Base-by-base conservation (phyloP, 2,329 filamentous ascomycete species). In the Cladosporium cucumerinum region DNA sequence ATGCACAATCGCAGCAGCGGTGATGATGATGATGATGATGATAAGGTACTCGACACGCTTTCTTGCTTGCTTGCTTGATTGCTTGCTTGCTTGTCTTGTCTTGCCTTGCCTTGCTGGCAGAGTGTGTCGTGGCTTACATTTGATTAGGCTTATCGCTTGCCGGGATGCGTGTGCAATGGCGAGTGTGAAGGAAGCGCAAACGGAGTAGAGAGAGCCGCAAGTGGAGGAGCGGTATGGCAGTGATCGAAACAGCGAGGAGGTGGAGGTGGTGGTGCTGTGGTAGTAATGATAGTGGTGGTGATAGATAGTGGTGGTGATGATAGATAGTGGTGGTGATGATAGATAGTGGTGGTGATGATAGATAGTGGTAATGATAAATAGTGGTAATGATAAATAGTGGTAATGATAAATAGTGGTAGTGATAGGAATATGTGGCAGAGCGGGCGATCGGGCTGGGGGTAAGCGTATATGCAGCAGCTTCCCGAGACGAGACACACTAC, bases 91-190 rank as follows among this genome's bases (percentile, higher is more conserved):
- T 34, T 34, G 32, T n/a, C n/a, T n/a, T n/a, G n/a, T n/a, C n/a
- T n/a, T n/a, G n/a, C n/a, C n/a, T n/a, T n/a, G n/a, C n/a, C 34
- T 36, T 43, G 36, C 18, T 54, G 51, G 51, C 51, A 54, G 51
- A 54, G 51, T 30, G 57, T 59, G 57, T 59, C 57, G 57, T 59
- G 39, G 57, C 57, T 59, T 59, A 59, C 57, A 59, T 59, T 59
- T 59, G 57, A 16, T 32, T 5, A n/a, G 11, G 51, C 51, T 54
- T 54, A 54, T 12, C 3, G 4, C 26, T 54, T 21, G 51, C 51
- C n/a, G 26, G 26, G n/a, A 21, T 46, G 51, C 18, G 51, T 11
- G 23, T 54, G 51, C 51, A 54, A 54, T 54, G 28, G 51, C 51
- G 51, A 32, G 16, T 11, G 18, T 32, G 16, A 8, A 10, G 51